phyloP scores from a whole-genome alignment of 2,329 filamentous ascomycete species.

The Penicillium psychrosexuale region DNA sequence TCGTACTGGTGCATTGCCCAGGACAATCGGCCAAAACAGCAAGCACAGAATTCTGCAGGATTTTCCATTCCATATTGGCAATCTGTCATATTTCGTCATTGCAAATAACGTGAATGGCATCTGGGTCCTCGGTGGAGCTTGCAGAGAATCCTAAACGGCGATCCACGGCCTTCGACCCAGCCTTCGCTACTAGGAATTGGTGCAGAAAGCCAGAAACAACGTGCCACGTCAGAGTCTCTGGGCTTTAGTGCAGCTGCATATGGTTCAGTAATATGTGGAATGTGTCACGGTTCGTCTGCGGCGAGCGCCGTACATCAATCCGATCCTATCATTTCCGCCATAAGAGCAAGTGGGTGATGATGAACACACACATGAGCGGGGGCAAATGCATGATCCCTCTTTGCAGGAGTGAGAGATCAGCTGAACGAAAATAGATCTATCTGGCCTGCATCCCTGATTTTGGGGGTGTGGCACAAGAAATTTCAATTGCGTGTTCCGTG shows the following conservation, averaged over 20 bases:
- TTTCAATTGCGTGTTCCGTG: conserved; percentile 23
- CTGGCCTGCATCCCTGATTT: conserved; percentile 17
- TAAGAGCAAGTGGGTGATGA: conserved; percentile 26
- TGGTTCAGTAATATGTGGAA: conserved; percentile 34
- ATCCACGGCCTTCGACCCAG: conserved; percentile 25
- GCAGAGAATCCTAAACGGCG: conserved; percentile 16
- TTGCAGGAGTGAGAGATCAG: conserved; percentile 43
- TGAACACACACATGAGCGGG: conserved; percentile 38
- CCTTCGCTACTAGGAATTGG: conserved; percentile 25
- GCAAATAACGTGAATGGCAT: conserved; percentile 12
- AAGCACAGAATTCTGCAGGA: conserved; percentile 13
- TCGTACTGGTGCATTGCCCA: conserved; percentile 12
- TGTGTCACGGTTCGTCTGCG: conserved; percentile 35
- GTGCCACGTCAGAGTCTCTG: conserved; percentile 43
- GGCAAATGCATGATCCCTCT: conserved; percentile 38
- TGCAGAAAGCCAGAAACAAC: conserved; percentile 32
- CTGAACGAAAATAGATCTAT: conserved; percentile 37
- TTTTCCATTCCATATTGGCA: conserved; percentile 8
- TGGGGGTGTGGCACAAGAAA: conserved; percentile 13
- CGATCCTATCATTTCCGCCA: conserved; percentile 33
- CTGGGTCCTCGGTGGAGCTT: conserved; percentile 12
- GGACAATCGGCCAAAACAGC: background rate
- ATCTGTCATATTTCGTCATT: conserved; percentile 10
- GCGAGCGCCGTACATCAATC: conserved; percentile 29
- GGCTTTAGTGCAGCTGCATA: conserved; percentile 41